Evolutionary conservation across 139 green algal species (phyloP).

Genomic region (Coelastrella sp.): DNA sequence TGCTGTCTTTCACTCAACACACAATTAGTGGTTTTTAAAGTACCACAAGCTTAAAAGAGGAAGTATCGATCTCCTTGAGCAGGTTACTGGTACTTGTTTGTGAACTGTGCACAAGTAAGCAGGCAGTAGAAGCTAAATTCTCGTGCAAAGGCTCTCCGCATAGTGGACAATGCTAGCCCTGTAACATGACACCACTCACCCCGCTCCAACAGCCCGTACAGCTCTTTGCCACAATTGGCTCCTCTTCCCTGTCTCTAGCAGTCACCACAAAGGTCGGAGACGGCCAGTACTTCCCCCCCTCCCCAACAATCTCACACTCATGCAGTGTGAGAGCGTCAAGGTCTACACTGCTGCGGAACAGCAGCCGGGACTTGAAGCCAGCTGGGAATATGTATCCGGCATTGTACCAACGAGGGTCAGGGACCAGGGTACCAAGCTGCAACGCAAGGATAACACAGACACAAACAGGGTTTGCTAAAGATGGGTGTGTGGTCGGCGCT

Average conservation of each 20-base stretch:
- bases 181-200: conserved; percentile 66
- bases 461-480: no score
- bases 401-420: conserved; percentile 81
- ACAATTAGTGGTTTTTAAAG: no score
- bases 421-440: conserved; percentile 47
- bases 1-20: no score
- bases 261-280: conserved; percentile 83
- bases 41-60: no score
- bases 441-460: no score
- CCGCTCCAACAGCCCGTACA: conserved; percentile 92
- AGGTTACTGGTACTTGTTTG: no score
- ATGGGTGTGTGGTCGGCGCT: no score
- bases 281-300: conserved; percentile 80
- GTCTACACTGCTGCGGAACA: conserved; percentile 74
- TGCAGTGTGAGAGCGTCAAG: conserved; percentile 76
- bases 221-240: conserved; percentile 85
- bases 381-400: conserved; percentile 95
- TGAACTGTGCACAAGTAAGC: no score
- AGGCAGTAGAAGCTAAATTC: not conserved
- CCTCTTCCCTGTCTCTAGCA: conserved; percentile 84
- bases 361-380: conserved; percentile 82
- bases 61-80: no score
- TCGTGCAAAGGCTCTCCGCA: no score
- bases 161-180: no score
- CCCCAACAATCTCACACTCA: conserved; percentile 84